Evolutionary conservation across 2,329 filamentous ascomycete species (phyloP).

Genomic region (Pyrenochaeta sp.): DNA sequence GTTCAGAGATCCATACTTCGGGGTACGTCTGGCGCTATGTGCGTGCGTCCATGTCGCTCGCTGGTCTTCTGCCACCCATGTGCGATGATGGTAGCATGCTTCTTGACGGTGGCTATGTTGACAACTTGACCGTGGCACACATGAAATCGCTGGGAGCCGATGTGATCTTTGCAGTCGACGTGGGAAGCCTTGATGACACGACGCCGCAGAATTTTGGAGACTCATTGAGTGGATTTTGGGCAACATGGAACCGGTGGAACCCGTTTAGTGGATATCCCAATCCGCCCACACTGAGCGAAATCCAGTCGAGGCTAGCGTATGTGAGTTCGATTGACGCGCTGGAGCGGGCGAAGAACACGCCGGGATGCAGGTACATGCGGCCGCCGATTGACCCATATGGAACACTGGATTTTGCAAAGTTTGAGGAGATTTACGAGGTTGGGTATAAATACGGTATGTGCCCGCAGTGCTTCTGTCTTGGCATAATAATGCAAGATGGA

Average conservation of each 20-base stretch:
- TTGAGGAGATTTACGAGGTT: constrained; percentile 93
- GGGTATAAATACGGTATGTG: constrained; percentile 78
- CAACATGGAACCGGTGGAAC: constrained; percentile 95
- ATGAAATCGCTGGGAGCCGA: constrained; percentile 96
- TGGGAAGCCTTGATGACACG: constrained; percentile 90
- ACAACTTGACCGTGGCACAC: constrained; percentile 95
- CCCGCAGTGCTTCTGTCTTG: too few relatives aligned
- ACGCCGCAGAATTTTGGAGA: constrained; percentile 93
- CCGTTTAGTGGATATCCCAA: constrained; percentile 89
- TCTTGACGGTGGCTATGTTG: constrained; percentile 93
- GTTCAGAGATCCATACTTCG: constrained; percentile 90
- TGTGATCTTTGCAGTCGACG: constrained; percentile 94
- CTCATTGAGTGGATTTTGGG: constrained; percentile 93
- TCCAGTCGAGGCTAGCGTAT: constrained; percentile 92
- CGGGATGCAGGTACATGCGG: constrained; percentile 94
- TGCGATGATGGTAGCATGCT: constrained; percentile 98
- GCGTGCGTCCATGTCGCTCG: constrained; percentile 94
- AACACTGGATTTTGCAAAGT: constrained; percentile 94
- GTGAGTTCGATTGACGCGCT: constrained; percentile 94
- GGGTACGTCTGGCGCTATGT: constrained; percentile 99
- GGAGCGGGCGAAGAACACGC: constrained; percentile 88
- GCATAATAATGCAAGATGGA: too few relatives aligned
- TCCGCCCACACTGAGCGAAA: constrained; percentile 92
- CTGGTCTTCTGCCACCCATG: constrained; percentile 87
- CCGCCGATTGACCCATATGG: constrained; percentile 93